Conservation (phyloP, 2,329 filamentous ascomycete species). For the Cytospora leucostoma region DNA sequence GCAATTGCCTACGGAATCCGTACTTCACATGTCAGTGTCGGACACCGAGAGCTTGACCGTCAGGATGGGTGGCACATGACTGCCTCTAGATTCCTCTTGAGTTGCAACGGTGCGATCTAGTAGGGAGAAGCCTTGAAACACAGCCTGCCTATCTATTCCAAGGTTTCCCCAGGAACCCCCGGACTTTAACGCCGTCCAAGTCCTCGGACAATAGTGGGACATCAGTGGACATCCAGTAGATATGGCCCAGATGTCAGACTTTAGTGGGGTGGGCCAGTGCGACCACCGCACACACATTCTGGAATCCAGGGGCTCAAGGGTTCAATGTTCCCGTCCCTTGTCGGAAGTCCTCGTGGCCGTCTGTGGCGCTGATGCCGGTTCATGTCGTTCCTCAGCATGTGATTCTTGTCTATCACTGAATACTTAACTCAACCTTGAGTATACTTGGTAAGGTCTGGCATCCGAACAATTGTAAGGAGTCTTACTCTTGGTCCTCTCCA, state of each 20-base stretch:
- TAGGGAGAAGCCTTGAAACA: background rate
- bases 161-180: constrained; percentile 14
- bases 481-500: background rate
- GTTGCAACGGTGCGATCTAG: constrained; percentile 19
- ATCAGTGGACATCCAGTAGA: background rate
- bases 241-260: background rate
- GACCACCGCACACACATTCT: background rate
- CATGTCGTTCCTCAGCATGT: constrained; percentile 10
- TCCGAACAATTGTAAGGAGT: constrained; percentile 5
- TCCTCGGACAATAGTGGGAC: background rate
- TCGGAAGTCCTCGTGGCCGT: constrained; percentile 13
- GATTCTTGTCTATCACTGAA: constrained; percentile 1
- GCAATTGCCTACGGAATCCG: background rate
- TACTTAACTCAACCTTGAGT: background rate
- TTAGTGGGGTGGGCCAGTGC: background rate
- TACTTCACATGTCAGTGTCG: constrained; percentile 25
- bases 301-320: background rate
- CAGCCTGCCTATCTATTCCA: background rate
- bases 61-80: constrained; percentile 19
- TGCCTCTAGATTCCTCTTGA: constrained; percentile 4
- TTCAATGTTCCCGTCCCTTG: background rate
- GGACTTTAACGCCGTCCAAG: background rate
- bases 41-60: background rate
- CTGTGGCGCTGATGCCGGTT: constrained; percentile 11
- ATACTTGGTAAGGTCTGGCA: constrained; percentile 13